Percentiles rank a stretch among this genome's conserved stretches.
Conservation (phyloP, 148 eudicot species). For the Spergularia marina region DNA sequence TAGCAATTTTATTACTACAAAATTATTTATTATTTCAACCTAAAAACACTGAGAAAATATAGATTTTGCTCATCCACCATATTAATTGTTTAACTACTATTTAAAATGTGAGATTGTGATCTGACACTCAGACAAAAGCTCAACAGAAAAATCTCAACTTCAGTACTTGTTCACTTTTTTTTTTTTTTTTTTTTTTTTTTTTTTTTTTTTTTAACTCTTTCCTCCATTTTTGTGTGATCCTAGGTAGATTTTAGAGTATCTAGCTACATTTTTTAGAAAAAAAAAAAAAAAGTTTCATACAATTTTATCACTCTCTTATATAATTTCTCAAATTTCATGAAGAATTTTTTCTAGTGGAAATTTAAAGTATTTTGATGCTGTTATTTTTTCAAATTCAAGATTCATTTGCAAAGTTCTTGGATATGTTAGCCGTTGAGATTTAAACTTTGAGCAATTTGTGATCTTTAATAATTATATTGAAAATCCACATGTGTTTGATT, state of each 20-base stretch:
- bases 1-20: slow-evolving; percentile 15
- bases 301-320: background rate
- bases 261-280: background rate
- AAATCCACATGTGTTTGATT: background rate
- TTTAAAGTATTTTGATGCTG: background rate
- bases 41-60: background rate
- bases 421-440: slow-evolving; percentile 10
- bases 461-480: background rate
- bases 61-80: background rate
- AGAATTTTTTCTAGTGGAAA: background rate
- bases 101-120: slow-evolving; percentile 1
- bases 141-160: background rate
- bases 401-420: background rate
- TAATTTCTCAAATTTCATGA: background rate
- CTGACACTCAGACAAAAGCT: background rate
- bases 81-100: background rate
- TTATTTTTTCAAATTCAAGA: background rate
- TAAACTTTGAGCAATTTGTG: slow-evolving; percentile 1
- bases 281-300: background rate
- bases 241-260: background rate
- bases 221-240: slow-evolving; percentile 3
- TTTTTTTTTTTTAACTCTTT: background rate
- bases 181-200: background rate
- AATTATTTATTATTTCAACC: background rate
- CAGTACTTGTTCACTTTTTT: background rate